phyloP scores from a whole-genome alignment of 176 grass and related monocot species.

The Triticum turgidum region DNA sequence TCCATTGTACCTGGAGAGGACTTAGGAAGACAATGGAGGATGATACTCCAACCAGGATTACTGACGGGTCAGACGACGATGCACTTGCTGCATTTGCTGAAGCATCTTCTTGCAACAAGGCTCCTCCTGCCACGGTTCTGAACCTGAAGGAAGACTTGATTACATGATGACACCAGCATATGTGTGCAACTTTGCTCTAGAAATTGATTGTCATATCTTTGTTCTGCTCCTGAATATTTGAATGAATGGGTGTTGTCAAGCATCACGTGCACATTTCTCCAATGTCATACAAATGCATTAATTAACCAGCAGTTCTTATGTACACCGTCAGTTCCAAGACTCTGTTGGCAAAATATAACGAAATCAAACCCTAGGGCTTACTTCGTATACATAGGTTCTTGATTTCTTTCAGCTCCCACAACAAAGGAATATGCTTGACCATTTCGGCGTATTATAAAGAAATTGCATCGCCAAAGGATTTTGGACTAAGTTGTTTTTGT shows the following conservation, averaged over 20 bases:
- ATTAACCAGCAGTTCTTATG: neutral
- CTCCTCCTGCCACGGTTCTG: neutral
- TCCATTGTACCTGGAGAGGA: too few relatives aligned
- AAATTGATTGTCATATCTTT: neutral
- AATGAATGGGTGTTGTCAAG: neutral
- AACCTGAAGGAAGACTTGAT: neutral
- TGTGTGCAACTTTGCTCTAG: too few relatives aligned
- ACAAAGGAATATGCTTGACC: neutral
- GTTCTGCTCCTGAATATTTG: neutral
- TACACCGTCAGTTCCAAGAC: neutral
- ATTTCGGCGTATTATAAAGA: neutral
- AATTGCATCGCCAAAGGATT: neutral
- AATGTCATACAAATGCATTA: neutral
- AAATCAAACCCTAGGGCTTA: neutral
- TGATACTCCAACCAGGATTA: neutral
- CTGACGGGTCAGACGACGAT: neutral
- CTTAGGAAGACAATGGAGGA: neutral
- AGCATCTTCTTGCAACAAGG: neutral
- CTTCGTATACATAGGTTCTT: neutral
- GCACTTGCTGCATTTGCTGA: neutral
- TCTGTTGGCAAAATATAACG: neutral
- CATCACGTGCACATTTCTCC: neutral
- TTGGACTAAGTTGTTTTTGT: neutral
- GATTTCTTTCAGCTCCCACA: neutral
- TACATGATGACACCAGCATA: neutral